These are phyloP conservation scores for Nemania sp. DNA, from an alignment of 2,329 filamentous ascomycete genomes.

Conservation along the genomic window DNA sequence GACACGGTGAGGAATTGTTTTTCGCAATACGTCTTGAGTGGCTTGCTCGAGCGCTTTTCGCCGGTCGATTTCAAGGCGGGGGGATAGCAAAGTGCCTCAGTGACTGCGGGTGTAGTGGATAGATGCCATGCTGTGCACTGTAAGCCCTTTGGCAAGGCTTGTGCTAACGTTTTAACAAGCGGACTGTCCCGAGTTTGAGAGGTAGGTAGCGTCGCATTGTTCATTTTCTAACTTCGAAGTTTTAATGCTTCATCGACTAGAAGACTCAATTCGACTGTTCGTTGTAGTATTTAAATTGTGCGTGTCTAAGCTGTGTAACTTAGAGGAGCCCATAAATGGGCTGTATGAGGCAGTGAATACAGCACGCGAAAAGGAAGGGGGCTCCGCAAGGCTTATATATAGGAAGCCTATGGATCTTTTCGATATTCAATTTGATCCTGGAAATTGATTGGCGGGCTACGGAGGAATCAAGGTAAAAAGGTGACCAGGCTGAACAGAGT, in stretches of 20 bases:
- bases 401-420: background rate
- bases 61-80: conserved; percentile 66
- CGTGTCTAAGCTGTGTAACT: background rate
- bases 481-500: background rate
- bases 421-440: background rate
- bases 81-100: conserved; percentile 81
- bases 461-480: background rate
- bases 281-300: background rate
- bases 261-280: background rate
- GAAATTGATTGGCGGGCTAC: background rate
- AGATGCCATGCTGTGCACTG: conserved; percentile 83
- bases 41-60: conserved; percentile 54
- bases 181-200: conserved; percentile 43
- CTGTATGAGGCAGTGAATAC: background rate
- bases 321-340: background rate
- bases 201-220: conserved; percentile 28
- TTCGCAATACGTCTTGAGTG: conserved; percentile 78
- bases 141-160: conserved; percentile 65
- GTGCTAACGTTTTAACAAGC: conserved; percentile 58
- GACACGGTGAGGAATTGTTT: conserved; percentile 77
- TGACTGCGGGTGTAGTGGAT: conserved; percentile 82
- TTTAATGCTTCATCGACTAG: background rate
- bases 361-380: background rate
- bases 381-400: background rate
- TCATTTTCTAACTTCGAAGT: conserved; percentile 32